phyloP scores from a whole-genome alignment of 345 rosid species.

The Fremontodendron californicum region DNA sequence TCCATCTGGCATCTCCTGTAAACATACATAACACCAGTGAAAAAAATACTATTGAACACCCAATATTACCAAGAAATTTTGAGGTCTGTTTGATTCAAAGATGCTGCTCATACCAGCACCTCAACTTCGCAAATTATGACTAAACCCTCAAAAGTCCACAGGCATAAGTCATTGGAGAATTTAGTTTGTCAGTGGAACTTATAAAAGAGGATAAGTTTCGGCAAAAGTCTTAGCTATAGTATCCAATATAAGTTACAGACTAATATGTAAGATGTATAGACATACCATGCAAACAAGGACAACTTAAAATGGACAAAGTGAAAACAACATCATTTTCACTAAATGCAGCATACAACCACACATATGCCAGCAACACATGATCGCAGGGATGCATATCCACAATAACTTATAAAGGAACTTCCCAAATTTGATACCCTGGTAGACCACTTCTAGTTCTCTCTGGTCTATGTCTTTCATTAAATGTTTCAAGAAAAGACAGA shows the following conservation, averaged over 20 bases:
- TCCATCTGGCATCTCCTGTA: slow-evolving; percentile 48
- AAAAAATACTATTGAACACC: not conserved
- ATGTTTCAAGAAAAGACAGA: not conserved
- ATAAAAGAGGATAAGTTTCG: not conserved
- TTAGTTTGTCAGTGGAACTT: not conserved
- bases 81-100: not conserved
- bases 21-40: not conserved
- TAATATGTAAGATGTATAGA: not conserved
- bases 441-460: not conserved
- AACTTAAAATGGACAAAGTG: not conserved
- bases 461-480: not conserved
- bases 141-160: not conserved
- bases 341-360: not conserved
- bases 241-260: not conserved
- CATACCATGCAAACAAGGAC: not conserved
- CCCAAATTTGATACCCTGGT: not conserved
- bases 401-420: not conserved
- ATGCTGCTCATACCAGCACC: not conserved
- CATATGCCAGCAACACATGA: not conserved
- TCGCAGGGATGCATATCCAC: not conserved
- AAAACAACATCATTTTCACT: not conserved
- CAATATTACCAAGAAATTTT: not conserved
- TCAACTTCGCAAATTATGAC: not conserved
- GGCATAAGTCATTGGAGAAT: not conserved
- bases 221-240: not conserved